These are phyloP conservation scores for Astragalus membranaceus DNA, from an alignment of 306 rosid species.

Conservation along the genomic window DNA sequence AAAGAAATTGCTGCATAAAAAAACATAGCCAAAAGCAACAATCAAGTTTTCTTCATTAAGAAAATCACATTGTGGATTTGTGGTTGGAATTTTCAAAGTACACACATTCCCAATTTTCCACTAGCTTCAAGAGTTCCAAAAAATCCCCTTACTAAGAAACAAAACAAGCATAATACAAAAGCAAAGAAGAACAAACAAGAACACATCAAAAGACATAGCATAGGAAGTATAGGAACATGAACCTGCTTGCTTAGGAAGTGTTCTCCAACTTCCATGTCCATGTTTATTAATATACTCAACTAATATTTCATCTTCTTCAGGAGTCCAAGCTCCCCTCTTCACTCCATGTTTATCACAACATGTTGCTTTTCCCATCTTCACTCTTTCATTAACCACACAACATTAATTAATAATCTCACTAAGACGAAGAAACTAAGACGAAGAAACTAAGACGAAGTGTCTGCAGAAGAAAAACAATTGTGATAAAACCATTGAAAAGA, in stretches of 20 bases:
- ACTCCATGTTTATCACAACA: slow-evolving; percentile 36
- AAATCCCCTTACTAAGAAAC: too few relatives aligned
- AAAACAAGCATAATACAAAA: background rate
- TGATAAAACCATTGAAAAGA: slow-evolving; percentile 8
- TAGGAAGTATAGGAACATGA: background rate
- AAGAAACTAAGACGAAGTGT: slow-evolving; percentile 7
- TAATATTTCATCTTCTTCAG: slow-evolving; percentile 38
- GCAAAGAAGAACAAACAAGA: background rate
- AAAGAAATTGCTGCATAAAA: background rate
- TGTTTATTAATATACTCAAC: slow-evolving; percentile 31
- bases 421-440: background rate
- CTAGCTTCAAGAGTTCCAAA: too few relatives aligned
- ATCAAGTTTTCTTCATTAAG: background rate
- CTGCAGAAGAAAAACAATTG: slow-evolving; percentile 14
- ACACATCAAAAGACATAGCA: background rate
- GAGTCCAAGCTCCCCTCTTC: slow-evolving; percentile 36
- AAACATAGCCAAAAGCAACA: background rate
- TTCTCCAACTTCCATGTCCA: slow-evolving; percentile 40
- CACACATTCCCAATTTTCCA: too few relatives aligned
- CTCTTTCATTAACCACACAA: background rate
- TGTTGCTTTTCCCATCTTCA: slow-evolving; percentile 32
- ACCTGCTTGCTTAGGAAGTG: slow-evolving; percentile 35
- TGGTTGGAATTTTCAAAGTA: background rate
- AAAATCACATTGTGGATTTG: background rate
- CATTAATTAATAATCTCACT: background rate